Percentiles rank a stretch among this genome's conserved stretches.
These are phyloP conservation scores for Gnaphalium uliginosum DNA, from an alignment of 129 eudicot species.

Conservation along the genomic window DNA sequence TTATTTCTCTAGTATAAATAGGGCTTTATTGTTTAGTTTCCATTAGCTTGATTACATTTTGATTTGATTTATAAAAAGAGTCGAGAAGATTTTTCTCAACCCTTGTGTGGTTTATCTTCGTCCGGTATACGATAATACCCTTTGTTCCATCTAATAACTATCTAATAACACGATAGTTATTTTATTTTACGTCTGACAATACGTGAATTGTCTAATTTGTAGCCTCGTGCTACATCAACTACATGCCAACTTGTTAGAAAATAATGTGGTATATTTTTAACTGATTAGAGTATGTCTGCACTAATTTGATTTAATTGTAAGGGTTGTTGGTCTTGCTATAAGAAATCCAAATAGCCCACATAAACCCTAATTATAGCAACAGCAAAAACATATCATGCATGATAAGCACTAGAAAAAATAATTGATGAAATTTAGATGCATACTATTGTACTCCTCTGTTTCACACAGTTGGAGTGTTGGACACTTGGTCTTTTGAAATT, in stretches of 20 bases:
- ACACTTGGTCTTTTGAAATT: not conserved
- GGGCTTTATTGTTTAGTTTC: too few relatives aligned
- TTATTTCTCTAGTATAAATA: too few relatives aligned
- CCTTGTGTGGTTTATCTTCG: too few relatives aligned
- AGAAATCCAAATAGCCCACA: not conserved
- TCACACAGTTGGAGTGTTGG: not conserved
- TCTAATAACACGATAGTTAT: too few relatives aligned
- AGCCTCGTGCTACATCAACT: too few relatives aligned
- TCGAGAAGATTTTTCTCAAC: too few relatives aligned
- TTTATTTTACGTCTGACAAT: too few relatives aligned
- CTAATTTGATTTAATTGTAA: not conserved
- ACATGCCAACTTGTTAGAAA: conserved; percentile 7
- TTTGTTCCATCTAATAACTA: too few relatives aligned
- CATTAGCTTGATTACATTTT: too few relatives aligned
- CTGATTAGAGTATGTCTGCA: not conserved
- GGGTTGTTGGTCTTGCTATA: conserved; percentile 8
- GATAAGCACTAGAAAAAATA: not conserved
- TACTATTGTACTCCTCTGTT: not conserved
- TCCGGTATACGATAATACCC: too few relatives aligned
- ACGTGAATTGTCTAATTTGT: too few relatives aligned
- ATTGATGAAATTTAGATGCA: not conserved
- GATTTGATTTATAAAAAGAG: too few relatives aligned
- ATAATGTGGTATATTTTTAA: not conserved
- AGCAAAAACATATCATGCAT: not conserved
- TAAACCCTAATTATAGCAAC: conserved; percentile 5